Evolutionary conservation across 805 yeast species (phyloP).

Genomic region (Aciculoconidium aculeatum): DNA sequence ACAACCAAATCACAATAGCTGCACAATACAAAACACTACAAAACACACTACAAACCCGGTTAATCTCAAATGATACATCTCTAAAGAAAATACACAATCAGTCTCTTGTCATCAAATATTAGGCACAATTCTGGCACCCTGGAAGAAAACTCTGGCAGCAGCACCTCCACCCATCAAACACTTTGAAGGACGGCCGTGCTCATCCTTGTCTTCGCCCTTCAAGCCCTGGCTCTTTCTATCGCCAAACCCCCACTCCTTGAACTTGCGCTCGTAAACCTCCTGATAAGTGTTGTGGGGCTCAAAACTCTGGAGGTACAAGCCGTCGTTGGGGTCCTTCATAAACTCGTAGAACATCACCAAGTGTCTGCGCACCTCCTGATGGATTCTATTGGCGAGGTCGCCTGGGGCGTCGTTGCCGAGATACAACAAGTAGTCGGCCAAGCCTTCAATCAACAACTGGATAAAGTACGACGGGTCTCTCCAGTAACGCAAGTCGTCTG

Average conservation of each 20-base stretch:
- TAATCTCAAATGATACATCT: background rate
- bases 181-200: slow-evolving; percentile 40
- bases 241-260: slow-evolving; percentile 46
- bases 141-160: slow-evolving; percentile 66
- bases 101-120: slow-evolving; percentile 11
- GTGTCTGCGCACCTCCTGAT: slow-evolving; percentile 47
- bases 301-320: slow-evolving; percentile 53
- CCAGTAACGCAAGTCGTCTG: slow-evolving; percentile 51
- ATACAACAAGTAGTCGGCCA: slow-evolving; percentile 56
- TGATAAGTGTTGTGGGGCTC: slow-evolving; percentile 51
- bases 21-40: too few relatives aligned
- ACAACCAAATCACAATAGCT: too few relatives aligned
- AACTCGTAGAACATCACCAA: slow-evolving; percentile 52
- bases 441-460: slow-evolving; percentile 60
- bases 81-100: slow-evolving; percentile 1
- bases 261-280: slow-evolving; percentile 42
- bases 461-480: slow-evolving; percentile 58
- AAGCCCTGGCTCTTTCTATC: slow-evolving; percentile 46
- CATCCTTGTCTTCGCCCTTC: slow-evolving; percentile 46
- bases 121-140: slow-evolving; percentile 52
- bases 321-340: slow-evolving; percentile 51
- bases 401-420: slow-evolving; percentile 38
- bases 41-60: background rate
- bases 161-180: slow-evolving; percentile 59
- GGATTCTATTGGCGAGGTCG: slow-evolving; percentile 29